Base-by-base conservation (phyloP, 495 filamentous ascomycete genomes). In the Daldinia loculata region DNA sequence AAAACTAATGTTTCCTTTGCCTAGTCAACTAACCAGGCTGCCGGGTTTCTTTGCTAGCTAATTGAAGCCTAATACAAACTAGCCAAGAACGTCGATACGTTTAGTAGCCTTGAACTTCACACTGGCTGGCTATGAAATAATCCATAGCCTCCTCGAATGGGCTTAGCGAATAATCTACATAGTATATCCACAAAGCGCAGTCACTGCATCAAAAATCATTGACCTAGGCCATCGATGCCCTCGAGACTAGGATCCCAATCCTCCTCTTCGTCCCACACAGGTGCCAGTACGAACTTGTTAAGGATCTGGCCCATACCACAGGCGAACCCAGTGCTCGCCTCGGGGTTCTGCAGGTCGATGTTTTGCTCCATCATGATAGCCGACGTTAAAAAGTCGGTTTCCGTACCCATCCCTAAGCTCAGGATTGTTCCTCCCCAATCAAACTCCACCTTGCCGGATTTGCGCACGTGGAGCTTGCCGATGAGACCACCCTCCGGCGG, bases 361-460 rank as follows among this genome's bases (percentile, higher is more conserved):
- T 74, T 79, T 56, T 84, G 78, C 53, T 83, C 81, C 6, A 84
- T 72, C 48, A 87, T 76, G 24, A 84, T 81, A 7, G 80, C 81
- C 11, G 78, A 80, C 6, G 78, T 82, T 48, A 84, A 64, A 63
- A 86, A 85, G 30, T 78, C 81, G 36, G 79, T 68, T 19, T 80
- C 80, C 0, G 79, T 82, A 14, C 81, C 81, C 2, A 78, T 68
- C 4, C 79, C 80, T 7, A 90, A 17, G 29, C 78, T 75, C 65
- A 90, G 66, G 39, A 62, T 79, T 43, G 78, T 81, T 5, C 88
- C 88, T 15, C 88, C 89, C 89, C 89, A 91, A 63, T 81, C 79
- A 30, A 91, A 74, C 61, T 88, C 86, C 2, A 85, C 84, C 43
- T 82, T 84, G 60, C 89, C 89, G 8, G 85, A 88, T 74, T 87